These are phyloP conservation scores for Melanopsichium pennsylvanicum DNA, from an alignment of 1,284 basidiomycete species.

Conservation along the genomic window DNA sequence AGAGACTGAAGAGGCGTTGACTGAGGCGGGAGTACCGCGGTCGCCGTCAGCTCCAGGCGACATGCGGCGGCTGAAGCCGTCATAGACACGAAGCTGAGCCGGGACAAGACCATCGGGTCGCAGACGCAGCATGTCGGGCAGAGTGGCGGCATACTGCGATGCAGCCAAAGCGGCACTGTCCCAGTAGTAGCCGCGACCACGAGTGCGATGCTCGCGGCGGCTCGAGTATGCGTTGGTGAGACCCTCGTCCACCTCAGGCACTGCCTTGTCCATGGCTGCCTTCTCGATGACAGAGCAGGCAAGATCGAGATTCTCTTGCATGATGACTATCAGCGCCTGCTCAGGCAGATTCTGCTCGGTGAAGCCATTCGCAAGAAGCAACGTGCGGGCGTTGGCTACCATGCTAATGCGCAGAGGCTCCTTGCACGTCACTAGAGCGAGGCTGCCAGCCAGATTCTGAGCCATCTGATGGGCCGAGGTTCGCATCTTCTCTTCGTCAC, in stretches of 20 bases:
- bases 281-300: slow-evolving; percentile 95
- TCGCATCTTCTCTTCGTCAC: slow-evolving; percentile 87
- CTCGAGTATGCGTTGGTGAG: slow-evolving; percentile 79
- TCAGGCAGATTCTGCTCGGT: slow-evolving; percentile 69
- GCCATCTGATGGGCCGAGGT: slow-evolving; percentile 95
- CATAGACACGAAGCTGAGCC: slow-evolving; percentile 88
- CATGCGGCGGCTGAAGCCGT: slow-evolving; percentile 75
- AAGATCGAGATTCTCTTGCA: slow-evolving; percentile 91
- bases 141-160: slow-evolving; percentile 77
- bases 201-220: slow-evolving; percentile 86
- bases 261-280: slow-evolving; percentile 95
- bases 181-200: slow-evolving; percentile 67
- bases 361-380: slow-evolving; percentile 72
- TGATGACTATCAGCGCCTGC: slow-evolving; percentile 77
- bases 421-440: slow-evolving; percentile 97
- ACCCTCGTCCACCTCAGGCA: slow-evolving; percentile 92
- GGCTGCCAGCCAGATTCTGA: slow-evolving; percentile 92
- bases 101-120: slow-evolving; percentile 82
- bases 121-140: slow-evolving; percentile 90
- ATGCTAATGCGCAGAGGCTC: slow-evolving; percentile 94
- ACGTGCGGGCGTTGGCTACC: slow-evolving; percentile 82
- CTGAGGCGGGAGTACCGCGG: slow-evolving; percentile 41
- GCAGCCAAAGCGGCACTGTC: slow-evolving; percentile 55
- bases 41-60: slow-evolving; percentile 38
- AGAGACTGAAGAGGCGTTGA: slow-evolving; percentile 40